These are phyloP conservation scores for Malus hybrid DNA, from an alignment of 331 rosid genomes.

Conservation along the genomic window DNA sequence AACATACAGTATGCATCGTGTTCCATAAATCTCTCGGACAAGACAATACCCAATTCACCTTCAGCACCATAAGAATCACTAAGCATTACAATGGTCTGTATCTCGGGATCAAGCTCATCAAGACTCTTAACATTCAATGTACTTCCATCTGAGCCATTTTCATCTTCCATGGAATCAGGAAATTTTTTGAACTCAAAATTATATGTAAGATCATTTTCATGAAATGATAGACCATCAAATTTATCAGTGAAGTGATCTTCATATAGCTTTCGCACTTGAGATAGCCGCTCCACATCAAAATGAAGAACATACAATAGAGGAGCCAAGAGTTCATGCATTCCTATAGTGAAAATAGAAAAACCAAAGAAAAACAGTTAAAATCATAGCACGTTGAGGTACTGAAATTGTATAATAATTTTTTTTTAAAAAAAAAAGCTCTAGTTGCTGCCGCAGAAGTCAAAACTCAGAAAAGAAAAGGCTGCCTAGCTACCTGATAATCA, in stretches of 20 bases:
- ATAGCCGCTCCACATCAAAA: constrained; percentile 65
- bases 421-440: background rate
- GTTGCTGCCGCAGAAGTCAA: background rate
- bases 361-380: background rate
- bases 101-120: constrained; percentile 79
- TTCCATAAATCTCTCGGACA: constrained; percentile 90
- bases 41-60: constrained; percentile 92
- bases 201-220: constrained; percentile 63
- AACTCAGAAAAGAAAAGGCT: background rate
- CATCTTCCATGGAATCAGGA: constrained; percentile 44
- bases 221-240: constrained; percentile 70
- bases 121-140: constrained; percentile 43
- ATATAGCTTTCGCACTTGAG: constrained; percentile 64
- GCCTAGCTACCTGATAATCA: background rate
- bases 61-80: constrained; percentile 94
- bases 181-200: constrained; percentile 73
- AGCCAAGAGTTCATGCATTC: constrained; percentile 99
- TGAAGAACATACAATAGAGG: constrained; percentile 86
- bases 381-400: background rate
- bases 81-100: constrained; percentile 63
- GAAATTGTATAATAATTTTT: background rate
- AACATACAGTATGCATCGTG: constrained; percentile 95
- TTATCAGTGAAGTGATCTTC: constrained; percentile 91
- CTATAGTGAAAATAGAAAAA: constrained; percentile 28
- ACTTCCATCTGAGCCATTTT: constrained; percentile 36